These are phyloP conservation scores for Phytopythium cucurbitacearum DNA, from an alignment of 352 stramenopile genomes.

Conservation along the genomic window DNA sequence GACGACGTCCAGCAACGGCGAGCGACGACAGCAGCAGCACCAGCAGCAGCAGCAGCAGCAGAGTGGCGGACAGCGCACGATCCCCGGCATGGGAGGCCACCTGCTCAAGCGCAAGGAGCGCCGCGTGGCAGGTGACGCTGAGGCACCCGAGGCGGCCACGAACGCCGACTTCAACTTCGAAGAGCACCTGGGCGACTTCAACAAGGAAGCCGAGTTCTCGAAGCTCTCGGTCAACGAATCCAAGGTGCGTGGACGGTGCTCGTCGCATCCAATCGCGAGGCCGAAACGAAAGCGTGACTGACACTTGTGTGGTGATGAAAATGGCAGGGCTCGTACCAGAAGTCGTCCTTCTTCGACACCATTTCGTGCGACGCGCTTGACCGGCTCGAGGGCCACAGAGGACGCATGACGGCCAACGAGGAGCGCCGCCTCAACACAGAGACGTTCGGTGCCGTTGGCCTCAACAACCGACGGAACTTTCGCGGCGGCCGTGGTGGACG, in stretches of 20 bases:
- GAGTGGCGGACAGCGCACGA: conserved; percentile 33
- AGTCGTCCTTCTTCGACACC: conserved; percentile 89
- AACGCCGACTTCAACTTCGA: conserved; percentile 73
- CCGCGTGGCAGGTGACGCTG: conserved; percentile 37
- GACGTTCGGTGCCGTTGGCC: conserved; percentile 81
- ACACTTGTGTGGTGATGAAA: not conserved
- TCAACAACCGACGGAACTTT: conserved; percentile 84
- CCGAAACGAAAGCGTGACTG: not conserved
- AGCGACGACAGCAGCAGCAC: conserved; percentile 6
- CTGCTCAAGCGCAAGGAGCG: conserved; percentile 78
- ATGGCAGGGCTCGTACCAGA: conserved; percentile 71
- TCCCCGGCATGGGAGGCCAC: conserved; percentile 79
- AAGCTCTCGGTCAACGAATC: conserved; percentile 54
- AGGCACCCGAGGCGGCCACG: conserved; percentile 10
- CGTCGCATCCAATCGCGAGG: not conserved
- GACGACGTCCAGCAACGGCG: not conserved
- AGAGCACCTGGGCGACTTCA: conserved; percentile 53
- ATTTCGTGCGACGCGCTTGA: conserved; percentile 88
- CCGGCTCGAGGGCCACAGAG: conserved; percentile 62
- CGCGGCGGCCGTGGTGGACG: conserved; percentile 51
- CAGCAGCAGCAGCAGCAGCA: conserved; percentile 13
- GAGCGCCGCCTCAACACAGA: conserved; percentile 88
- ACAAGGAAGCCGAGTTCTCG: conserved; percentile 78
- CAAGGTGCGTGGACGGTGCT: conserved; percentile 18
- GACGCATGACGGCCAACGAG: conserved; percentile 62